A percentile compares a stretch with the other conserved stretches of the same genome.
Evolutionary conservation across 225 moss, liverwort and hornwort species (phyloP).

Genomic region (Physcomitrellopsis africana): DNA sequence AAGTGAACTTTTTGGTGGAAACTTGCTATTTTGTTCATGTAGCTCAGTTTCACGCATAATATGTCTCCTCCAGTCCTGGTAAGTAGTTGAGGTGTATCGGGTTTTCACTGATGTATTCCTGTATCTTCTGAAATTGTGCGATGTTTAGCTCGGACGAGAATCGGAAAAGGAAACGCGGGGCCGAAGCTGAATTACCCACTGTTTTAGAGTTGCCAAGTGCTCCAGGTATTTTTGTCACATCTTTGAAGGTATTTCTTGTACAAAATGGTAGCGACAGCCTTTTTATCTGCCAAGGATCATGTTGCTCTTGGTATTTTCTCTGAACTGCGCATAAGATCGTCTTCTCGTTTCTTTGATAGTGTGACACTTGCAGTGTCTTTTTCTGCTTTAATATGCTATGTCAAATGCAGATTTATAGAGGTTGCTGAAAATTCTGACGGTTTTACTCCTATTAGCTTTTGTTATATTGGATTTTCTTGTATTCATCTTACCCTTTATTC

Average conservation of each 20-base stretch:
- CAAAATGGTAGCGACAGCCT: not conserved
- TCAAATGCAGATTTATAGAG: not conserved
- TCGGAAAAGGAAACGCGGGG: constrained; percentile 25
- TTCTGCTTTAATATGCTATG: not conserved
- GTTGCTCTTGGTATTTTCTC: not conserved
- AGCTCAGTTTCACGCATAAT: too few relatives aligned
- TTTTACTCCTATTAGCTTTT: not conserved
- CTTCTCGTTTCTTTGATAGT: not conserved
- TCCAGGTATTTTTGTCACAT: constrained; percentile 25
- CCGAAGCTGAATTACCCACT: not conserved
- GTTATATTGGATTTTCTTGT: not conserved
- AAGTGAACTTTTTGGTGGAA: too few relatives aligned
- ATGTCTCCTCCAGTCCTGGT: not conserved
- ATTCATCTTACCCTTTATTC: too few relatives aligned
- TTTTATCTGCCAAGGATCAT: too few relatives aligned
- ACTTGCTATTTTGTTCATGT: too few relatives aligned
- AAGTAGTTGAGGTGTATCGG: not conserved
- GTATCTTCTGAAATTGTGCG: constrained; percentile 2
- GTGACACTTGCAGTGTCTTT: not conserved
- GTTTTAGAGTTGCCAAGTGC: constrained; percentile 3
- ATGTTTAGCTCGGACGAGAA: constrained; percentile 23
- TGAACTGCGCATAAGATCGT: not conserved
- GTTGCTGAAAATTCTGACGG: not conserved
- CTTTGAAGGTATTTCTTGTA: constrained; percentile 6
- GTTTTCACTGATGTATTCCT: not conserved